Evolutionary conservation across 371 early-diverging fungal species (phyloP).

Genomic region (Apophysomyces trapeziformis): DNA sequence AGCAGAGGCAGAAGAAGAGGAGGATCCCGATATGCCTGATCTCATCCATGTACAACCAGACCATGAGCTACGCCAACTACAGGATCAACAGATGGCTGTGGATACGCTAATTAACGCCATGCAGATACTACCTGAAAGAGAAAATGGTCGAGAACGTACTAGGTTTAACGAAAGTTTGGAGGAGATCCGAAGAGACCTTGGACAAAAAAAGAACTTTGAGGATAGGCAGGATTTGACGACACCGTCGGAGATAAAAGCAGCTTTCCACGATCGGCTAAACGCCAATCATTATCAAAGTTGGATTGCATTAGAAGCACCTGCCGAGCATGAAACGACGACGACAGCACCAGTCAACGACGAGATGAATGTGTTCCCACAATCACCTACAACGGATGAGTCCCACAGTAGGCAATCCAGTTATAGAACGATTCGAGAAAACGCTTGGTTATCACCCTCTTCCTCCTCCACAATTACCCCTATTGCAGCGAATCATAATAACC

Average conservation of each 20-base stretch:
- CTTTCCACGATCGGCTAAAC: background rate
- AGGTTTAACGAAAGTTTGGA: conserved; percentile 1
- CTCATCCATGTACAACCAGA: background rate
- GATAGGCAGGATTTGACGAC: conserved; percentile 1
- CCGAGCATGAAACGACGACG: background rate
- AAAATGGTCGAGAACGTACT: background rate
- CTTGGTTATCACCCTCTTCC: background rate
- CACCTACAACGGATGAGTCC: no score
- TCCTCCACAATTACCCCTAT: background rate
- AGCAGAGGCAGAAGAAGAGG: conserved; percentile 17
- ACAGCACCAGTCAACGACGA: background rate
- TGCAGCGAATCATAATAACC: background rate
- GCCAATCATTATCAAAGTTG: background rate
- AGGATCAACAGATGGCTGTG: conserved; percentile 27
- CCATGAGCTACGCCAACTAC: background rate
- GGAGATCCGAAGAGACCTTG: background rate
- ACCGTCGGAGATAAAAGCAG: background rate
- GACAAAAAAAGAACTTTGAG: conserved; percentile 1
- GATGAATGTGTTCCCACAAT: no score
- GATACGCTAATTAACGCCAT: conserved; percentile 31
- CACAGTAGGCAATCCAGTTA: no score
- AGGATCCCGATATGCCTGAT: conserved; percentile 4
- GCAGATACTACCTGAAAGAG: conserved; percentile 20
- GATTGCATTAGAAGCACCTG: background rate
- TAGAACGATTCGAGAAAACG: no score